Evolutionary conservation across 2,329 filamentous ascomycete genomes (phyloP).

Genomic region (Diaporthe citri): DNA sequence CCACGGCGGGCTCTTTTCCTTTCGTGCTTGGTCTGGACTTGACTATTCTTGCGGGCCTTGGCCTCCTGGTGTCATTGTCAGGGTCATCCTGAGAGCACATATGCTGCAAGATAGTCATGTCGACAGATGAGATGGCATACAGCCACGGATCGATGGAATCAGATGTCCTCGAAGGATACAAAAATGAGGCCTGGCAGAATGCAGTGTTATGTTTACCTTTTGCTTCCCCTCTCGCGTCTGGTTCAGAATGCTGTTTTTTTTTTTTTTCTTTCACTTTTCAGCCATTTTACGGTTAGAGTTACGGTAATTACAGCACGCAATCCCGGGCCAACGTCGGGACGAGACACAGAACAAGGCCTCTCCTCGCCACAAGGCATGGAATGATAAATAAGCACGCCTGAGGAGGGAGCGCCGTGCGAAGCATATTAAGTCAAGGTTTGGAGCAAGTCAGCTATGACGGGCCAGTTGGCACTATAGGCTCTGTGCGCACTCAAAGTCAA

Average conservation of each 20-base stretch:
- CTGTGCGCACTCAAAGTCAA: neutral
- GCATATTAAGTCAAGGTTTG: constrained; percentile 15
- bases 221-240: neutral
- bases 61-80: neutral
- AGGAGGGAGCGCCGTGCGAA: neutral
- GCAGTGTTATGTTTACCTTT: neutral
- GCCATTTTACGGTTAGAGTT: neutral
- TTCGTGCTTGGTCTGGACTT: constrained; percentile 13
- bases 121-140: neutral
- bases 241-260: neutral
- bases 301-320: neutral
- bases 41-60: constrained; percentile 23
- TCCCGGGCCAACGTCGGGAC: constrained; percentile 10
- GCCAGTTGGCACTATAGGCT: constrained; percentile 6
- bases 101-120: constrained; percentile 12
- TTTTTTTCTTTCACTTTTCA: neutral
- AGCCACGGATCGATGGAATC: neutral
- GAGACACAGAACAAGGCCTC: neutral
- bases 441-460: constrained; percentile 7
- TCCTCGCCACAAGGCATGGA: neutral
- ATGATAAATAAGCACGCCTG: neutral
- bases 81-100: constrained; percentile 26
- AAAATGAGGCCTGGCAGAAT: neutral
- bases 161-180: neutral
- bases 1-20: neutral